A percentile compares a stretch with the other conserved stretches of the same genome.
phyloP scores from a whole-genome alignment of 768 basidiomycete species.

The Trametes punicea region DNA sequence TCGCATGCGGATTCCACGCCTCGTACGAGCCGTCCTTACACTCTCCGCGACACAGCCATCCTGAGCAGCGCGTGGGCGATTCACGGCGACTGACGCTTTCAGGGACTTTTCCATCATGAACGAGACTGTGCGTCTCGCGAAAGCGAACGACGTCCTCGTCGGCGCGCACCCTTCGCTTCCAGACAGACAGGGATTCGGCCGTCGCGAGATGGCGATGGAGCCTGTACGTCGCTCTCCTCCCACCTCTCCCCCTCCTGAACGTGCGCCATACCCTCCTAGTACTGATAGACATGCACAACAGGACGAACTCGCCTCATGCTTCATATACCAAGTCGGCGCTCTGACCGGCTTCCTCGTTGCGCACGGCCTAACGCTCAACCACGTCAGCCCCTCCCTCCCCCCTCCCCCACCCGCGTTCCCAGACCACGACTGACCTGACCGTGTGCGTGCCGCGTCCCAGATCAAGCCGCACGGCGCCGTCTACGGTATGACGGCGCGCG shows the following conservation, averaged over 20 bases:
- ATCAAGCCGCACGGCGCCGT: conserved; percentile 62
- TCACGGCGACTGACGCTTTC: not conserved
- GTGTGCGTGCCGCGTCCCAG: conserved; percentile 33
- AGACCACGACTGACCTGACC: not conserved
- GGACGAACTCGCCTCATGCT: conserved; percentile 55
- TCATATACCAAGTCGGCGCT: conserved; percentile 69
- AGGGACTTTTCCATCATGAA: conserved; percentile 68
- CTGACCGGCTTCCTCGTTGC: conserved; percentile 54
- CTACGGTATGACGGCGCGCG: conserved; percentile 57
- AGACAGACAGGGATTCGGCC: conserved; percentile 62
- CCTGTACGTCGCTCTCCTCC: conserved; percentile 41
- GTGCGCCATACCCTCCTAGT: too few species aligned
- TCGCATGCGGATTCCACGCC: conserved; percentile 70
- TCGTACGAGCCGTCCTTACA: conserved; percentile 45
- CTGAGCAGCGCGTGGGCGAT: not conserved
- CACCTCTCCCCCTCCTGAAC: too few species aligned
- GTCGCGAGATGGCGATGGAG: conserved; percentile 60
- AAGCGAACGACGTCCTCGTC: conserved; percentile 50
- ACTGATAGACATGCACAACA: conserved; percentile 21
- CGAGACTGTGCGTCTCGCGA: conserved; percentile 56
- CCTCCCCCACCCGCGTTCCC: too few species aligned
- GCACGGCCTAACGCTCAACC: conserved; percentile 51
- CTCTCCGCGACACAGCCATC: too few species aligned
- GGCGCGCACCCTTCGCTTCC: conserved; percentile 68
- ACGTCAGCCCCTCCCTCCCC: conserved; percentile 37